Evolutionary conservation across 495 filamentous ascomycete species (phyloP).

Genomic region (Penicillium samsonianum): DNA sequence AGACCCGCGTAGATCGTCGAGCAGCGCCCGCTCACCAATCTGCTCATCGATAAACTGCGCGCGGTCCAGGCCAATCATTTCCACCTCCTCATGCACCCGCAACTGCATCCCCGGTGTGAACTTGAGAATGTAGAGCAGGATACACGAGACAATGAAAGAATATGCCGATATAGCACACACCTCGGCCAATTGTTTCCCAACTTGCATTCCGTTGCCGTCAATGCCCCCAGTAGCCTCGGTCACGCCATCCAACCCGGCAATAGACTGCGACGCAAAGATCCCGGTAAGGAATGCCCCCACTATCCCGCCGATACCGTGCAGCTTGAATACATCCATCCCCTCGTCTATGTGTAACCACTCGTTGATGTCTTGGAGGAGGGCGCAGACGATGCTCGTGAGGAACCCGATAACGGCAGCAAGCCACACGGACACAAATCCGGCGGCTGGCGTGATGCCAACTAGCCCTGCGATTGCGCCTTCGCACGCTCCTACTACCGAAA

Average conservation of each 20-base stretch:
- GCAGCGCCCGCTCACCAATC: conserved; percentile 48
- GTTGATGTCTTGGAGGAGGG: conserved; percentile 54
- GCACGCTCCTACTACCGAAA: conserved; percentile 61
- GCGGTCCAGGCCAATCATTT: conserved; percentile 57
- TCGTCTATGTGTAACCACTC: conserved; percentile 61
- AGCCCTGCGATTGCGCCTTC: conserved; percentile 65
- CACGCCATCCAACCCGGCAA: conserved; percentile 49
- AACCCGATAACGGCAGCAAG: conserved; percentile 60
- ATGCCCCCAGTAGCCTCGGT: conserved; percentile 53
- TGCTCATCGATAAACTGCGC: conserved; percentile 63
- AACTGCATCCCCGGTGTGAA: conserved; percentile 60
- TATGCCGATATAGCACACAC: conserved; percentile 58
- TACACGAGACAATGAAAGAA: conserved; percentile 55
- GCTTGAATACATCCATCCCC: conserved; percentile 63
- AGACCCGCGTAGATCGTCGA: conserved; percentile 24
- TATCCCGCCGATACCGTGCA: conserved; percentile 63
- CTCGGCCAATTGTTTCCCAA: conserved; percentile 61
- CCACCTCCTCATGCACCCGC: conserved; percentile 55
- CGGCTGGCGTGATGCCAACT: conserved; percentile 65
- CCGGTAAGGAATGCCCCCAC: conserved; percentile 62
- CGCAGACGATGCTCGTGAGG: conserved; percentile 55
- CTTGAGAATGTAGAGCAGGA: conserved; percentile 56
- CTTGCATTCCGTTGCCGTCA: conserved; percentile 59
- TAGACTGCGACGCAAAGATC: conserved; percentile 55
- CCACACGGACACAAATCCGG: conserved; percentile 60